Evolutionary conservation across 169 alveolate species (phyloP), one percentile per base, ranked within the genome.

Genomic region (Theileria parva): DNA sequence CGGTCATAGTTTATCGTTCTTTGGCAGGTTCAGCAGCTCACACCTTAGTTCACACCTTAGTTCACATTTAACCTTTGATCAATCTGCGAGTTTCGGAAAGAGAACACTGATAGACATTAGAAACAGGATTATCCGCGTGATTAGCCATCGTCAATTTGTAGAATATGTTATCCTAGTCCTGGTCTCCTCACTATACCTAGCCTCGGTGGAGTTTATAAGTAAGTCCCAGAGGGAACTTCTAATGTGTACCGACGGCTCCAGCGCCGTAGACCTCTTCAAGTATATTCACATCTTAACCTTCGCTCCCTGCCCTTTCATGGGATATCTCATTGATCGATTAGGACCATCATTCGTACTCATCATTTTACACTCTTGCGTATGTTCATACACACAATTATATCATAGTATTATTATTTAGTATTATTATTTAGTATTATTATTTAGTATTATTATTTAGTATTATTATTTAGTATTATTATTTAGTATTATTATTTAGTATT

Each of bases 301-400:
- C 66, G 51, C 74, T 21, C 84, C 88, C 13, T 76, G 48, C 13
- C 88, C 85, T 37, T 39, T 80, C 79, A 28, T 80, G 32, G 88
- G 88, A 17, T 48, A 53, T 19, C 61, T 74, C 34, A 73, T 80
- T 64, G 88, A 80, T 77, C 71, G 50, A 21, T 55, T 75, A 25
- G 84, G 88, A 51, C 81, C 84, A 39, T 71, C 77, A 12, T 65
- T 74, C 4, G 88, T 75, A 30, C 55, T 66, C 77, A 61, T 39
- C 68, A 27, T 80, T 37, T 64, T 80, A 69, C 80, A 80, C 71
- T 19, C 53, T 5, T 72, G 71, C 9, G 85, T 73, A 73, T 63
- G 80, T 73, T 30, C 25, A 60, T n/a, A 60, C 5, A n/a, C n/a
- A n/a, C n/a, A n/a, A n/a, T n/a, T n/a, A n/a, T n/a, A n/a, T n/a